These are phyloP conservation scores for Xylaria sp. DNA, from an alignment of 2,329 filamentous ascomycete species.

Conservation along the genomic window DNA sequence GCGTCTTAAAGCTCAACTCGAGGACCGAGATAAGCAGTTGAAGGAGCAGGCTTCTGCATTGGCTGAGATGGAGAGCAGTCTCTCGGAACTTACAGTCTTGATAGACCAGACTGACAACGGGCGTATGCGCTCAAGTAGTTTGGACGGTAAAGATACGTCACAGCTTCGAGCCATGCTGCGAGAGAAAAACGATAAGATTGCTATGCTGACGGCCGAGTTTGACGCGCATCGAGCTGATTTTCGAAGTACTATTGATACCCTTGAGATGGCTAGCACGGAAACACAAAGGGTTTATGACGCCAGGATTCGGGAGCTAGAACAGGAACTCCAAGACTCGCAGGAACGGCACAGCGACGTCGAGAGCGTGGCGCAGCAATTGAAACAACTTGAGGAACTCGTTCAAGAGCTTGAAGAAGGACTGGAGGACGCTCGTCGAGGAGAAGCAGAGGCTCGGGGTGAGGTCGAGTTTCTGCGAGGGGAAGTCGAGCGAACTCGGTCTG, in stretches of 20 bases:
- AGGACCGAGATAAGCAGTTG: slow-evolving; percentile 87
- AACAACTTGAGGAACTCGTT: slow-evolving; percentile 94
- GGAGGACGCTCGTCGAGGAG: slow-evolving; percentile 91
- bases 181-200: slow-evolving; percentile 97
- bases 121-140: slow-evolving; percentile 57
- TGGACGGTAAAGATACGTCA: slow-evolving; percentile 76
- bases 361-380: slow-evolving; percentile 87
- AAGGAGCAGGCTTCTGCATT: slow-evolving; percentile 85
- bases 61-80: slow-evolving; percentile 80
- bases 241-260: slow-evolving; percentile 92
- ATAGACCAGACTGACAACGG: slow-evolving; percentile 68
- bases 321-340: slow-evolving; percentile 84
- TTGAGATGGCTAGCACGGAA: slow-evolving; percentile 94
- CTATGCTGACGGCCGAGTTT: slow-evolving; percentile 91
- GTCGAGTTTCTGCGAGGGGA: slow-evolving; percentile 96
- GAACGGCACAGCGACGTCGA: slow-evolving; percentile 90
- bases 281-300: slow-evolving; percentile 96
- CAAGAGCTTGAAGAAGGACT: slow-evolving; percentile 96
- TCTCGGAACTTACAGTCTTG: slow-evolving; percentile 65
- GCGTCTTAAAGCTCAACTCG: slow-evolving; percentile 75
- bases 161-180: slow-evolving; percentile 84
- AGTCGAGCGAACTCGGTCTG: slow-evolving; percentile 88
- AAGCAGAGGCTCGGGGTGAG: slow-evolving; percentile 94
- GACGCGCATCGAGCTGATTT: slow-evolving; percentile 96
- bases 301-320: slow-evolving; percentile 85